A percentile compares a stretch with the other conserved stretches of the same genome.
Evolutionary conservation across 164 flowering plant genomes (phyloP).

Genomic region (Warburgia ugandensis): DNA sequence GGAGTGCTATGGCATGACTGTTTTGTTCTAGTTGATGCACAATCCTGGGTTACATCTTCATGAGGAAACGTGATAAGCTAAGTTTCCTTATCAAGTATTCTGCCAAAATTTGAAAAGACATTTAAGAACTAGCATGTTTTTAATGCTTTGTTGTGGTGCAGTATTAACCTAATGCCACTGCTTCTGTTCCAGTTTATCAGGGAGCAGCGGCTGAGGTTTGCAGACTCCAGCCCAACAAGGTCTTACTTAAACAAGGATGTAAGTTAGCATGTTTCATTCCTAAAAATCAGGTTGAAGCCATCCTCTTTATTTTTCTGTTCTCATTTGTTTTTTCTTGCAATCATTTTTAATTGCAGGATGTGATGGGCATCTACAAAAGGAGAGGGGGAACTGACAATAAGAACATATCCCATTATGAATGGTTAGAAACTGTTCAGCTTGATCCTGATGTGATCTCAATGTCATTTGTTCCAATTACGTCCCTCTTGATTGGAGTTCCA

Average conservation of each 20-base stretch:
- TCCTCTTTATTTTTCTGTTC: neutral
- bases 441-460: slow-evolving; percentile 89
- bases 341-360: slow-evolving; percentile 42
- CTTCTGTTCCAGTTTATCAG: slow-evolving; percentile 42
- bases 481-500: slow-evolving; percentile 78
- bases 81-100: too few species aligned
- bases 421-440: slow-evolving; percentile 71
- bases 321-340: neutral
- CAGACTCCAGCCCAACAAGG: slow-evolving; percentile 50
- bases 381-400: slow-evolving; percentile 76
- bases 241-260: slow-evolving; percentile 77
- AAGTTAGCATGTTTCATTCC: slow-evolving; percentile 1
- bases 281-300: neutral
- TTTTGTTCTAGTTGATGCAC: neutral
- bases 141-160: neutral
- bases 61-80: neutral
- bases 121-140: too few species aligned
- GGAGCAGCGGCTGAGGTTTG: slow-evolving; percentile 68
- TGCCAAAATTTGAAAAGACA: too few species aligned
- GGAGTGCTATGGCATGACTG: neutral
- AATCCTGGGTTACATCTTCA: neutral
- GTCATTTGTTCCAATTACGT: slow-evolving; percentile 90
- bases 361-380: slow-evolving; percentile 50
- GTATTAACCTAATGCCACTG: slow-evolving; percentile 1
- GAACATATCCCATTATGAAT: slow-evolving; percentile 51